Base-by-base conservation (phyloP, 108 stramenopile genomes). In the Cyclotella distinguenda region DNA sequence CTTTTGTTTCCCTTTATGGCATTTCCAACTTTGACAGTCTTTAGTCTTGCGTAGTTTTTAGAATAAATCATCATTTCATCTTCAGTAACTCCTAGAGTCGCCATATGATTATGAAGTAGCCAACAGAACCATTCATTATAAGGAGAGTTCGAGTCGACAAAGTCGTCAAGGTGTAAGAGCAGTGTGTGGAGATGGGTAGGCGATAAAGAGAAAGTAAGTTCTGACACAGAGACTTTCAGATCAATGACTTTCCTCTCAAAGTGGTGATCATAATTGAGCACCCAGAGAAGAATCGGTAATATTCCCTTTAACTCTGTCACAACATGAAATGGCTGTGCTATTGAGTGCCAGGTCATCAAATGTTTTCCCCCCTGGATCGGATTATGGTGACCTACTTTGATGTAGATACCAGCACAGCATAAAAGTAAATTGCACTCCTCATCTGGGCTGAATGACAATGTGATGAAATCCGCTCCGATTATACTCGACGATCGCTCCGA, bases 81-180 rank as follows among this genome's bases (percentile, higher is more conserved):
- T 13, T 43, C 30, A 16, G 40, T 66, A 10, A 65, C 30, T n/a
- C 25, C 22, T 0, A 45, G 39, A 3, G 30, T 25, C 12, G 57
- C 25, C 15, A 36, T 39, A 21, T 63, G 47, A 11, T 15, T 59
- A 11, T 51, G 25, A 11, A 26, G 13, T 13, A 77, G 19, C 68
- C 64, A 77, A 21, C 22, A 35, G 16, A 35, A 30, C 76, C 76
- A 77, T 45, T 77, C 70, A n/a, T 44, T 36, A 27, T 57, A 44
- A 11, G 76, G 44, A 50, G 55, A 65, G 30, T 33, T 63, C 18
- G 65, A n/a, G 30, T 77, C 76, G 7, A 51, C 66, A 19, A 42
- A 77, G 31, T 72, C 70, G 30, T 77, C 76, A n/a, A 77, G 25
- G 49, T 77, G 76, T 25, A 72, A 32, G 23, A 77, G 44, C 30